Conservation (phyloP, 192 early-diverging fungal species). For the Rhizophagus prolifer region DNA sequence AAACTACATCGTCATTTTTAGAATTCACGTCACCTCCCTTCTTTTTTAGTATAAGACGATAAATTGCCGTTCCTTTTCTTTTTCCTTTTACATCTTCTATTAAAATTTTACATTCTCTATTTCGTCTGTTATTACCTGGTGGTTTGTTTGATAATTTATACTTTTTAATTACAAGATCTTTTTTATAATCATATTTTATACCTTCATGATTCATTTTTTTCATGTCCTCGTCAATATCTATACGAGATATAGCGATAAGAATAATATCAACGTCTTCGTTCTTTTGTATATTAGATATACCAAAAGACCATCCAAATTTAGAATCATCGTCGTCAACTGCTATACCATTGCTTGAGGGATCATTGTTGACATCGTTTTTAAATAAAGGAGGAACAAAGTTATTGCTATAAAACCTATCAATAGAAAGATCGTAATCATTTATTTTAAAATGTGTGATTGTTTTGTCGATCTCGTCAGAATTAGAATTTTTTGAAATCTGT, state of each 20-base stretch:
- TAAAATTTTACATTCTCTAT: no score
- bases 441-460: neutral
- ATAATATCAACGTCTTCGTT: neutral
- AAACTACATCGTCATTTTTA: neutral
- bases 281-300: neutral
- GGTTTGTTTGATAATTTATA: neutral
- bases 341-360: neutral
- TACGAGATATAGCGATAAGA: neutral
- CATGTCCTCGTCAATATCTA: neutral
- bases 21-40: neutral
- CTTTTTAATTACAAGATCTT: neutral
- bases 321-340: no score
- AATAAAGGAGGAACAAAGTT: no score
- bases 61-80: neutral
- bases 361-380: no score
- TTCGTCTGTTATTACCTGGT: neutral
- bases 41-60: neutral
- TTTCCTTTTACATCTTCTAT: no score
- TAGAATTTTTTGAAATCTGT: no score
- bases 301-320: neutral
- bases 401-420: neutral
- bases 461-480: neutral
- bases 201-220: no score
- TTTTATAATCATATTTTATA: no score
- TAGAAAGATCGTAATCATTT: neutral